Conservation (phyloP, 805 yeast genomes). For the Candida chilensis region DNA sequence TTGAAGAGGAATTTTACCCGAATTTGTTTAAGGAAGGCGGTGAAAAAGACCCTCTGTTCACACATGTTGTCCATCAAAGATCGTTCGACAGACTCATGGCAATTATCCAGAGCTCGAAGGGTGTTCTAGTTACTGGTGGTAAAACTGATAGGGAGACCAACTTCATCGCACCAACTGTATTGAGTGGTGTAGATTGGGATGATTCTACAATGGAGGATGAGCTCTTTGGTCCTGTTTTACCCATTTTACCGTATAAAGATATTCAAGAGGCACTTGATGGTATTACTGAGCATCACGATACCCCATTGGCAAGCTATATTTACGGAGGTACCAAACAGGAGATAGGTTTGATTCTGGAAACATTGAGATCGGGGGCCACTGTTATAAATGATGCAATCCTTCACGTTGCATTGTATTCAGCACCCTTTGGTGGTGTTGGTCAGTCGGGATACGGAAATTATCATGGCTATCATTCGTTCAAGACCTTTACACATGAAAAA, state of each 20-base stretch:
- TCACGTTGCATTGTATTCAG: constrained; percentile 56
- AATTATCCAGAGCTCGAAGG: constrained; percentile 39
- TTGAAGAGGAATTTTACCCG: constrained; percentile 36
- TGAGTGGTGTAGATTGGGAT: constrained; percentile 50
- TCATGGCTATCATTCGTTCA: constrained; percentile 65
- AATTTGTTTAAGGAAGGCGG: constrained; percentile 16
- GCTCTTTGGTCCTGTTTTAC: constrained; percentile 80
- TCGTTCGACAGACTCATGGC: constrained; percentile 38
- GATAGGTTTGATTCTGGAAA: constrained; percentile 35
- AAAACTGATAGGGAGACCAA: constrained; percentile 24
- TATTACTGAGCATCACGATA: constrained; percentile 44
- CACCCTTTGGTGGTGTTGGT: constrained; percentile 94
- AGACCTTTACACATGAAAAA: constrained; percentile 72
- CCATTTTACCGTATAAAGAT: constrained; percentile 47
- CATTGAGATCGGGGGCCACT: constrained; percentile 66
- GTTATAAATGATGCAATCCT: constrained; percentile 62
- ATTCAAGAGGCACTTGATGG: constrained; percentile 33
- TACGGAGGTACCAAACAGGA: constrained; percentile 42
- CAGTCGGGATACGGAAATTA: constrained; percentile 74
- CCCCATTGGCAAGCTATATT: constrained; percentile 76
- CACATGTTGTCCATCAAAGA: constrained; percentile 53
- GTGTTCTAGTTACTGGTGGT: constrained; percentile 42
- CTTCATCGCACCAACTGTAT: constrained; percentile 65
- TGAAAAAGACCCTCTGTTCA: constrained; percentile 28
- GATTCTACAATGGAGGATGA: constrained; percentile 73